Conservation (phyloP, 2,329 filamentous ascomycete species). For the Periglandula ipomoeae region DNA sequence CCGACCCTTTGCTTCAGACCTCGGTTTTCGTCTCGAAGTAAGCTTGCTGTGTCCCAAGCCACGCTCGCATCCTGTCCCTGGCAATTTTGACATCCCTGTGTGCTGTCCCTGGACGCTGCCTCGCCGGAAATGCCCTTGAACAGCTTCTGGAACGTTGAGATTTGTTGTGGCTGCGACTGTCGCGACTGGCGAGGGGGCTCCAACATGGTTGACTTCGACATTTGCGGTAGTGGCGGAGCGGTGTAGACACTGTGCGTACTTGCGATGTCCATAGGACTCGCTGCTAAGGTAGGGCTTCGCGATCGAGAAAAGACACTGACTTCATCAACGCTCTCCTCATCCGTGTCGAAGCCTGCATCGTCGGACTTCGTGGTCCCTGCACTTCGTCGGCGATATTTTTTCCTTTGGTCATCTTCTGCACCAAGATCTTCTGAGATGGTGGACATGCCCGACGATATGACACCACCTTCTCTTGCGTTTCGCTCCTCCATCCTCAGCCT, state of each 20-base stretch:
- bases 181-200: conserved; percentile 24
- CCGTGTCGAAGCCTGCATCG: conserved; percentile 38
- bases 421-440: conserved; percentile 43
- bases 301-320: conserved; percentile 53
- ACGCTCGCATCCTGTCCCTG: conserved; percentile 47
- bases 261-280: conserved; percentile 9
- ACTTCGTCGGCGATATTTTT: conserved; percentile 33
- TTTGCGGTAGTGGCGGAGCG: conserved; percentile 8
- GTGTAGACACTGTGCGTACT: not conserved
- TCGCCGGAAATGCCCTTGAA: conserved; percentile 33
- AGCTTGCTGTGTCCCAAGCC: conserved; percentile 56
- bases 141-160: conserved; percentile 31
- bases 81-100: conserved; percentile 43
- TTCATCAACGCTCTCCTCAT: conserved; percentile 38
- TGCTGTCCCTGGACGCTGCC: conserved; percentile 14
- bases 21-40: conserved; percentile 53
- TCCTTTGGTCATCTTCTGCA: conserved; percentile 39
- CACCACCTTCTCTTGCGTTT: conserved; percentile 18
- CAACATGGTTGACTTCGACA: conserved; percentile 17
- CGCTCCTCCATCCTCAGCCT: conserved; percentile 32
- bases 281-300: conserved; percentile 44
- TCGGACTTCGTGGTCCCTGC: conserved; percentile 34
- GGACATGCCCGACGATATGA: conserved; percentile 28
- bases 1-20: conserved; percentile 50
- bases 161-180: conserved; percentile 21